Evolutionary conservation across 2,329 filamentous ascomycete genomes (phyloP).

Genomic region (Massarina eburnea): DNA sequence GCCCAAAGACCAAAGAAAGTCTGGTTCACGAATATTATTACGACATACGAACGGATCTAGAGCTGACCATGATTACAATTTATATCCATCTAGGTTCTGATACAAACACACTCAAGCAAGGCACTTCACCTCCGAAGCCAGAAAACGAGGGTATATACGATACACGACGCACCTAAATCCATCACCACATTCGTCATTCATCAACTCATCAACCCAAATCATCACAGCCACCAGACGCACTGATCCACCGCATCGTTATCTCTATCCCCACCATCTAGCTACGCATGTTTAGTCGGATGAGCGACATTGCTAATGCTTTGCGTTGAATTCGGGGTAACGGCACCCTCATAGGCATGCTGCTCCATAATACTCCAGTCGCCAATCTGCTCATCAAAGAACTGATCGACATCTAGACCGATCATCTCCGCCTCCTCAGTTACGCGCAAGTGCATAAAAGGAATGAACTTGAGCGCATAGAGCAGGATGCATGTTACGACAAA

Average conservation of each 20-base stretch:
- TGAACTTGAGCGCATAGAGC: slow-evolving; percentile 56
- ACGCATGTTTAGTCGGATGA: background rate
- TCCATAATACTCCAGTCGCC: slow-evolving; percentile 51
- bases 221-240: slow-evolving; percentile 49
- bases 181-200: slow-evolving; percentile 22
- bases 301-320: background rate
- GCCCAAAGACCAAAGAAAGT: too few species aligned
- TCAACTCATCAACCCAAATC: slow-evolving; percentile 30
- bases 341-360: slow-evolving; percentile 21
- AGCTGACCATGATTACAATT: background rate
- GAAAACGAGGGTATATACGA: too few species aligned
- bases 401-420: slow-evolving; percentile 56
- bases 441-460: slow-evolving; percentile 57
- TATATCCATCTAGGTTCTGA: too few species aligned
- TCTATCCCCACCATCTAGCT: slow-evolving; percentile 11
- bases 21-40: too few species aligned
- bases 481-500: slow-evolving; percentile 57
- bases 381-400: slow-evolving; percentile 61
- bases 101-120: too few species aligned
- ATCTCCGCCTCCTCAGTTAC: slow-evolving; percentile 59
- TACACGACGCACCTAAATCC: slow-evolving; percentile 54
- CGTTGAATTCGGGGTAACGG: background rate
- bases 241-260: slow-evolving; percentile 45
- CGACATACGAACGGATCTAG: too few species aligned
- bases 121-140: too few species aligned